Base-by-base conservation (phyloP, 768 basidiomycete genomes). In the Cyclocybe aegerita region DNA sequence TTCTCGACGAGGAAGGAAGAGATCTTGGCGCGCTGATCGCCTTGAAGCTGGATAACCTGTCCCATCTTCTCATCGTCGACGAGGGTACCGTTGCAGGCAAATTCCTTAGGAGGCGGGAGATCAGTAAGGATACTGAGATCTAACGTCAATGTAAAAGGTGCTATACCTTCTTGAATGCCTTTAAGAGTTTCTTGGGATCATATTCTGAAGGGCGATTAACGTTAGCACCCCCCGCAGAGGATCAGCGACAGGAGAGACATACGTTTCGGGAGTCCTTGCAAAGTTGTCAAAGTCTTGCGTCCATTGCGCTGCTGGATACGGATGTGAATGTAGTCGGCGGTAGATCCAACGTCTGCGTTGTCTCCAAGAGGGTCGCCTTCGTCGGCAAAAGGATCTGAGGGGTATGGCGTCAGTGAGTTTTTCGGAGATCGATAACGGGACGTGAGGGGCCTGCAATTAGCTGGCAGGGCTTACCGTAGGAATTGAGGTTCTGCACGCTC, bases 271-370 rank as follows among this genome's bases (percentile, higher is more conserved):
- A 99, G 71, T 55, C 97, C 97, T 72, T 98, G 95, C 60, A 98
- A 79, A 51, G 95, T 99, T 37, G 97, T 99, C 77, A 98, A 73
- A 54, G 94, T 97, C 81, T 99, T 99, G 65, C 97, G 83, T 55
- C 97, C 97, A 82, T 98, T 99, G 66, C 97, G 84, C 73, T 99
- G 97, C 72, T 99, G 97, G 64, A 99, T 90, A 77, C 97, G 93
- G 66, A 96, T 90, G 70, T 95, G 93, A 68, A 95, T 90, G 70
- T 92, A 87, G 68, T 91, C 84, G 63, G 83, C 73, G 68, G 85
- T 83, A 57, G 88, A 86, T 59, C 88, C 88, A 64, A 91, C 88
- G 77, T 90, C 85, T 62, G 85, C 73, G 64, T 68, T 79, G 63
- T 77, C 78, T 67, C 75, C 83, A 65, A 91, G 87, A 65, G 86